These are phyloP conservation scores for Acanthochlamys bracteata DNA, from an alignment of 106 monocot genomes.

Conservation along the genomic window DNA sequence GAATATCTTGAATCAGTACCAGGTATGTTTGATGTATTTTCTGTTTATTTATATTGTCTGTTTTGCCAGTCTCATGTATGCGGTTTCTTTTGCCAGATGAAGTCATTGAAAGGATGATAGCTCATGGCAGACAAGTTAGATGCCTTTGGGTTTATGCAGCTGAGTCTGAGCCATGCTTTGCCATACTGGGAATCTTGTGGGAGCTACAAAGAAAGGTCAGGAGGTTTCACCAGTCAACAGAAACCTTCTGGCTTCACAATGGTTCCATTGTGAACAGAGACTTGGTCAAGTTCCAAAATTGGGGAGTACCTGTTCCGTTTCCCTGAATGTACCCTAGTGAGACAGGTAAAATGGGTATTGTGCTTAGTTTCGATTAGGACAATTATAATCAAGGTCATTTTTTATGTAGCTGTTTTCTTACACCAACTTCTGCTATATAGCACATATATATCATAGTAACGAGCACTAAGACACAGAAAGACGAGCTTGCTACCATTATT, in stretches of 20 bases:
- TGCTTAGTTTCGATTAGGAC: too few species aligned
- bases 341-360: too few species aligned
- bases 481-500: too few species aligned
- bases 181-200: slow-evolving; percentile 71
- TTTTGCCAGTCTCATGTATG: neutral
- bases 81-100: slow-evolving; percentile 40
- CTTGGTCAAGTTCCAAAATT: slow-evolving; percentile 50
- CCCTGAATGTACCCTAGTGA: slow-evolving; percentile 32
- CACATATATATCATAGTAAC: too few species aligned
- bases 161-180: slow-evolving; percentile 74
- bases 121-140: slow-evolving; percentile 48
- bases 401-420: too few species aligned
- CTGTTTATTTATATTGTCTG: too few species aligned
- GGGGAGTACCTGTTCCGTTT: slow-evolving; percentile 80
- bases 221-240: slow-evolving; percentile 78
- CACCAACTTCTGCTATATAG: too few species aligned
- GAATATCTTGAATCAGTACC: slow-evolving; percentile 81
- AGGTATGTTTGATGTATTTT: slow-evolving; percentile 10
- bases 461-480: too few species aligned
- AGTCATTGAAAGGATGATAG: slow-evolving; percentile 67
- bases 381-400: too few species aligned
- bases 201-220: slow-evolving; percentile 82
- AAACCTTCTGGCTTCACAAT: slow-evolving; percentile 97
- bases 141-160: slow-evolving; percentile 84
- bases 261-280: slow-evolving; percentile 75